Evolutionary conservation across 176 grass and related monocot genomes (phyloP), one percentile per base, ranked within the genome.

Genomic region (Alloteropsis semialata): DNA sequence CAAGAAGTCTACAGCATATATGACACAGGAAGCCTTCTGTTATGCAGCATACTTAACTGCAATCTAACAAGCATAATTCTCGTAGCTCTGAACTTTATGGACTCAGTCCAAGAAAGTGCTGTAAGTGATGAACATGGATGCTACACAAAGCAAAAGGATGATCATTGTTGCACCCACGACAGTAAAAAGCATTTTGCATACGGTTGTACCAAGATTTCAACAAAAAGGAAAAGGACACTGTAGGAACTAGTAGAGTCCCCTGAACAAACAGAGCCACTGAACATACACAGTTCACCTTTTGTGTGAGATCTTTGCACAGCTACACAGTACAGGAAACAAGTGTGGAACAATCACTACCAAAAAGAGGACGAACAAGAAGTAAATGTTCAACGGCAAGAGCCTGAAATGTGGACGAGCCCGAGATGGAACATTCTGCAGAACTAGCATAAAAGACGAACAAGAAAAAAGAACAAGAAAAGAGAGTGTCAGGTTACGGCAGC

Each of bases 401-500:
- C 29, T 67, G 17, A 24, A 60, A 55, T 16, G 10, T 3, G 13
- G 15, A 37, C 4, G 12, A 13, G 2, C 10, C 63, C 14, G 28
- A 8, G 42, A 57, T 11, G 72, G 58, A 74, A 66, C 57, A 74
- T 54, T 79, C 68, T 19, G 43, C 81, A 55, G n/a, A n/a, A n/a
- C n/a, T n/a, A n/a, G n/a, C n/a, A n/a, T n/a, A 65, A 77, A 65
- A 77, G 38, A 59, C 41, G 14, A 70, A 28, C 15, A 58, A 6
- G 27, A 34, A 33, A 44, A 6, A 24, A n/a, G 21, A 10, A 17
- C n/a, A 58, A 46, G 9, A 58, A 49, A 37, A 60, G 42, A 44
- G 14, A 11, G 18, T 46, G 56, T 54, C 28, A 58, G 62, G 30
- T 85, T 77, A 85, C 82, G 42, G 34, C 64, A 22, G 79, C 64